Percentiles rank a stretch among this genome's conserved stretches.
These are phyloP conservation scores for Lactarius psammicola DNA, from an alignment of 768 basidiomycete species.

Conservation along the genomic window DNA sequence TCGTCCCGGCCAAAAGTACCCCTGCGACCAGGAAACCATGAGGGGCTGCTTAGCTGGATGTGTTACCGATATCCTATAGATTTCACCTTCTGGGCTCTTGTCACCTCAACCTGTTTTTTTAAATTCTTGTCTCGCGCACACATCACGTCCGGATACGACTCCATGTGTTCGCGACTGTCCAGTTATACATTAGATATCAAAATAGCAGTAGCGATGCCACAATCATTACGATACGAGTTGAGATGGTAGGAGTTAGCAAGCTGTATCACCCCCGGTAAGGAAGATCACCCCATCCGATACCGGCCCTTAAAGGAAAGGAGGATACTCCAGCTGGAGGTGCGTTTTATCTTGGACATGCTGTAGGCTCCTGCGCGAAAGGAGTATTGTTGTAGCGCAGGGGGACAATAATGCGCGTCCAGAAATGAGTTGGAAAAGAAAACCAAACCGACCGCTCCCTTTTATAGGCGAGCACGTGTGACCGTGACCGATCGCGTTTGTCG, in stretches of 20 bases:
- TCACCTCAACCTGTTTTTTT: no score
- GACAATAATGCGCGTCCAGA: constrained; percentile 43
- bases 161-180: not conserved
- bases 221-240: not conserved
- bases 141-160: not conserved
- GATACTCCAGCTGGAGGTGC: constrained; percentile 39
- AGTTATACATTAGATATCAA: not conserved
- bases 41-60: not conserved
- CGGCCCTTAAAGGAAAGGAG: constrained; percentile 30
- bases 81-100: not conserved
- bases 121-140: not conserved
- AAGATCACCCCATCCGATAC: constrained; percentile 37
- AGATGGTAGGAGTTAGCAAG: not conserved
- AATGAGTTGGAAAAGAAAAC: constrained; percentile 36
- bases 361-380: constrained; percentile 41
- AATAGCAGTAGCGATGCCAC: not conserved
- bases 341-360: constrained; percentile 38
- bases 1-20: constrained; percentile 48
- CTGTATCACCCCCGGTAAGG: constrained; percentile 42
- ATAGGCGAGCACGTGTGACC: constrained; percentile 5
- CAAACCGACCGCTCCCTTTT: not conserved
- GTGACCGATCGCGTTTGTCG: not conserved
- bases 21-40: constrained; percentile 2
- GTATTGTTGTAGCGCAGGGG: constrained; percentile 35
- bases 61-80: not conserved